Evolutionary conservation across 306 rosid species (phyloP), one percentile per base, ranked within the genome.

Genomic region (Cucurbita argyrosperma): DNA sequence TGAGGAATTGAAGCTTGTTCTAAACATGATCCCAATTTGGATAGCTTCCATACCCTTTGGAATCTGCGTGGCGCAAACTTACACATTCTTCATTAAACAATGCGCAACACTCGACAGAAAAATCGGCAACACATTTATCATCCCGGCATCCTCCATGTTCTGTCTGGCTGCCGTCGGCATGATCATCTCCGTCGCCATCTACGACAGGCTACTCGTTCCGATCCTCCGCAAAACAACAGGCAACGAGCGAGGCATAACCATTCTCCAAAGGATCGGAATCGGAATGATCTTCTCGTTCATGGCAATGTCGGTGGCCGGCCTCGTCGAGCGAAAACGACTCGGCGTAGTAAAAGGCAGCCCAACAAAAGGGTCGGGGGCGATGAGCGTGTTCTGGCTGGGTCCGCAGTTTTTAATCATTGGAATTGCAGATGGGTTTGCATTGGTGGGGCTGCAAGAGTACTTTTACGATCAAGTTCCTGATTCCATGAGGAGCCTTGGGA

Each of bases 381-480:
- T 94, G 90, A 89, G 92, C 76, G 87, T 91, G 2, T 84, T 89
- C 70, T 90, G 99, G 99, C 80, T 94, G 76, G 96, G 83, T 1
- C 99, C 97, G 4, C 97, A 94, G 53, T 85, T 80, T 79, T 19
- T 88, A 7, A 89, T 94, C 35, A 79, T 94, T 35, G 99, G 99
- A 9, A 76, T 91, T n/a, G 99, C 96, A 18, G 99, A 94, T 40
- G 99, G 96, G 7, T 89, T 90, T 15, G 64, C 94, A 2, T 80
- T 93, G 2, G 97, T 90, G 26, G 98, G 98, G 0, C 78, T 90
- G 75, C 98, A 93, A 53, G 98, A 93, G 76, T 89, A 90, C 19
- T 93, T 90, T 42, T 93, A 90, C 45, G 97, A 87, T 57, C 98
- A 93, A 81, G 98, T 88, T 45, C 98, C 98, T 0, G 98, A 93